These are phyloP conservation scores for Fusarium protoensiforme DNA, from an alignment of 2,329 filamentous ascomycete genomes.

Conservation along the genomic window DNA sequence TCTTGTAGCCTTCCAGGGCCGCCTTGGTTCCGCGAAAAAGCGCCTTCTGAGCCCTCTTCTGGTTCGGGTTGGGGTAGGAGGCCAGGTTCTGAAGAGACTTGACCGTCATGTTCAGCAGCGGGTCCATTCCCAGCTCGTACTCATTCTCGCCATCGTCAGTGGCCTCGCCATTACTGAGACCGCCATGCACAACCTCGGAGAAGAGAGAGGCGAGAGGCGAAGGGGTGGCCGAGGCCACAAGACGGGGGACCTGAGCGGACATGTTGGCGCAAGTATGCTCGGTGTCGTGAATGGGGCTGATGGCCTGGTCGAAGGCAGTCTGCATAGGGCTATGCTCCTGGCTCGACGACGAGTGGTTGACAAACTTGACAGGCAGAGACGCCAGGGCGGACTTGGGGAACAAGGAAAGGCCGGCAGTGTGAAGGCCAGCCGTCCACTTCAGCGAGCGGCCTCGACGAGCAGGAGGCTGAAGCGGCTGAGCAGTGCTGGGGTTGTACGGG, in stretches of 20 bases:
- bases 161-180: slow-evolving; percentile 32
- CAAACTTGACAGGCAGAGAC: slow-evolving; percentile 47
- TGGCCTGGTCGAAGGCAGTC: slow-evolving; percentile 64
- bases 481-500: slow-evolving; percentile 60
- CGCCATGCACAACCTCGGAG: slow-evolving; percentile 27
- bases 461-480: slow-evolving; percentile 62
- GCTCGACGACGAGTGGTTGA: slow-evolving; percentile 29
- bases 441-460: slow-evolving; percentile 60
- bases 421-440: slow-evolving; percentile 51
- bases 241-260: slow-evolving; percentile 40
- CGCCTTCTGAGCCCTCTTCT: slow-evolving; percentile 61
- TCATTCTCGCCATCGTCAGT: slow-evolving; percentile 46
- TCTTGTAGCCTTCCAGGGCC: slow-evolving; percentile 24
- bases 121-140: slow-evolving; percentile 43
- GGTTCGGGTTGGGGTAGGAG: slow-evolving; percentile 66
- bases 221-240: slow-evolving; percentile 44
- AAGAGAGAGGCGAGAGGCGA: slow-evolving; percentile 32
- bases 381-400: slow-evolving; percentile 52
- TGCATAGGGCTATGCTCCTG: slow-evolving; percentile 63
- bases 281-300: slow-evolving; percentile 51
- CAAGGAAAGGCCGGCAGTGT: slow-evolving; percentile 47
- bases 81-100: slow-evolving; percentile 65
- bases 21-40: slow-evolving; percentile 50
- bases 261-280: slow-evolving; percentile 43
- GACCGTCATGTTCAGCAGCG: slow-evolving; percentile 54